phyloP scores from a whole-genome alignment of 305 asterid genomes.

The Solanum chacoense region DNA sequence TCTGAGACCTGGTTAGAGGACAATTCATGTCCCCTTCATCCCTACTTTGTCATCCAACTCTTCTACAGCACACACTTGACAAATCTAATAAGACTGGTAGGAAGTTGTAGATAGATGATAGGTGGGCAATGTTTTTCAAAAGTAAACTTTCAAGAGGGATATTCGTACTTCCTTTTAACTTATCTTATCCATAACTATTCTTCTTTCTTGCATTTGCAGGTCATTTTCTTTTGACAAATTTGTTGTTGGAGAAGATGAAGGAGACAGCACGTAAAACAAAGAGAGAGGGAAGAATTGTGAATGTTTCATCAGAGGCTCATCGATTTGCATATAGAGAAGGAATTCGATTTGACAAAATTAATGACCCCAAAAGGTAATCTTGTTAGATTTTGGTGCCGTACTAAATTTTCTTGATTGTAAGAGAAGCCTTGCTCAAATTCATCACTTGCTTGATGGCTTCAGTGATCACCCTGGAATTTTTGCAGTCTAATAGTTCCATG shows the following conservation, averaged over 20 bases:
- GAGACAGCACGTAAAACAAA: conserved; percentile 45
- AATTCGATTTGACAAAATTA: conserved; percentile 51
- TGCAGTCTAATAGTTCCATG: neutral
- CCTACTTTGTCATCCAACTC: neutral
- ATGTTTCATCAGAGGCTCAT: conserved; percentile 66
- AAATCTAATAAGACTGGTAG: neutral
- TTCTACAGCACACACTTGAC: neutral
- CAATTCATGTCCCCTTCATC: neutral
- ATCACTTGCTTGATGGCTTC: neutral
- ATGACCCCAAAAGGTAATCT: conserved; percentile 42
- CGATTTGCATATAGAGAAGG: conserved; percentile 45
- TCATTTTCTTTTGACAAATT: conserved; percentile 61
- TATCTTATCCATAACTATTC: neutral
- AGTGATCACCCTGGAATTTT: neutral
- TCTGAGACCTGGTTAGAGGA: neutral
- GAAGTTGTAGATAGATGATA: neutral
- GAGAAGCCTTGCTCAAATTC: neutral
- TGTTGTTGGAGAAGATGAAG: conserved; percentile 70
- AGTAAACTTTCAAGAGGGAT: neutral
- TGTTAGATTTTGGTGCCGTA: neutral
- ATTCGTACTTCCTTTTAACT: neutral
- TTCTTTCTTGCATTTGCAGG: conserved; percentile 35
- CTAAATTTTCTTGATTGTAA: neutral
- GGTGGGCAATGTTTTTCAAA: conserved; percentile 22
- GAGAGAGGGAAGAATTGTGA: conserved; percentile 78